These are phyloP conservation scores for Yarrowia sp. DNA, from an alignment of 805 yeast species.

Conservation along the genomic window DNA sequence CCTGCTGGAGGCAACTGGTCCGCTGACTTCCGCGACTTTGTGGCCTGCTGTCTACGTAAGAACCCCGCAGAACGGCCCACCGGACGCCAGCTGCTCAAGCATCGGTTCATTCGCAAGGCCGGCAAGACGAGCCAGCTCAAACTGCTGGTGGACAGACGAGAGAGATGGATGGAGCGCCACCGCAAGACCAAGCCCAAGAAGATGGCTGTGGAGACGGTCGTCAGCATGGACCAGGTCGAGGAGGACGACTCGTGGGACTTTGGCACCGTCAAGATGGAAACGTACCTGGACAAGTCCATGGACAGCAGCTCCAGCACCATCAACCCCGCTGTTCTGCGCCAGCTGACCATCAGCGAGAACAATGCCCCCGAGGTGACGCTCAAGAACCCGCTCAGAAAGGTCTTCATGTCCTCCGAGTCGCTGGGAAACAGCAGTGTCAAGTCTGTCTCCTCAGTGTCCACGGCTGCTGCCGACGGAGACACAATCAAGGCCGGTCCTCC, in stretches of 20 bases:
- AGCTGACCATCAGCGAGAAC: slow-evolving; percentile 9
- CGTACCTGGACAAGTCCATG: slow-evolving; percentile 24
- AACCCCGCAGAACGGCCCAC: slow-evolving; percentile 70
- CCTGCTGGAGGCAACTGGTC: slow-evolving; percentile 50
- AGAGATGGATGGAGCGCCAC: slow-evolving; percentile 27
- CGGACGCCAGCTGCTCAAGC: slow-evolving; percentile 62
- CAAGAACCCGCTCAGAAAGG: slow-evolving; percentile 21
- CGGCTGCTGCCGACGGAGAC: not conserved
- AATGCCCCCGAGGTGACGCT: slow-evolving; percentile 24
- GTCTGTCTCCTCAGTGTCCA: not conserved
- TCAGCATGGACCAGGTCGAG: slow-evolving; percentile 38
- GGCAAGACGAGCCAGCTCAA: slow-evolving; percentile 15
- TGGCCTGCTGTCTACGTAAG: slow-evolving; percentile 68
- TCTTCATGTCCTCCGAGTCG: slow-evolving; percentile 15
- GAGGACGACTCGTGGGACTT: slow-evolving; percentile 53
- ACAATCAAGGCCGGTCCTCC: not conserved
- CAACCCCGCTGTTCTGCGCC: slow-evolving; percentile 12
- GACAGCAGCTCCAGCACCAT: slow-evolving; percentile 7
- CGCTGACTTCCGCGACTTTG: slow-evolving; percentile 61
- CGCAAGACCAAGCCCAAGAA: slow-evolving; percentile 36
- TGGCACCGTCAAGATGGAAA: slow-evolving; percentile 48
- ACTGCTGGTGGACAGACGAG: slow-evolving; percentile 24
- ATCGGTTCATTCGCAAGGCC: slow-evolving; percentile 52
- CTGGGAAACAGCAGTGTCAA: not conserved
- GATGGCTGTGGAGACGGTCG: slow-evolving; percentile 38